These are phyloP conservation scores for Entamoeba moshkovskii DNA, from an alignment of 208 protist species.

Conservation along the genomic window DNA sequence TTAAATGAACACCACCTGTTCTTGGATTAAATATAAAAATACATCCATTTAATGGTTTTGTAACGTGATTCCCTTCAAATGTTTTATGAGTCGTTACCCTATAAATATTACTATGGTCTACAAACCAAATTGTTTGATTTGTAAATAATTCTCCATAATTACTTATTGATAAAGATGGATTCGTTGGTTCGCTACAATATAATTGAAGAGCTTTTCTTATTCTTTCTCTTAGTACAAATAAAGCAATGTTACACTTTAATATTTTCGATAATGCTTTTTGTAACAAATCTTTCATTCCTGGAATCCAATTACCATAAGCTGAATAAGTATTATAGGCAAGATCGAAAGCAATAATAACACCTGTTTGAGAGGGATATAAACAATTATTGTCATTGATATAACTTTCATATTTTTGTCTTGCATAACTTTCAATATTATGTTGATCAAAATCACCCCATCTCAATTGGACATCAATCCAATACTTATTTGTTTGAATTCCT, in stretches of 20 bases:
- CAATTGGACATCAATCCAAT: conserved; percentile 99
- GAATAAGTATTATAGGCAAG: conserved; percentile 93
- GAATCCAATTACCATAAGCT: conserved; percentile 88
- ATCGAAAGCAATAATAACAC: conserved; percentile 92
- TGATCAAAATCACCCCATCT: conserved; percentile 95
- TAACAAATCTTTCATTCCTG: conserved; percentile 89
- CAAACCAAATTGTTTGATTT: conserved; percentile 98
- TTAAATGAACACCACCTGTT: conserved; percentile 95
- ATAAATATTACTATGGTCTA: conserved; percentile 98
- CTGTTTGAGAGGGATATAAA: conserved; percentile 32
- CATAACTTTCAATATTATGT: conserved; percentile 98
- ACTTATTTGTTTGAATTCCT: conserved; percentile 74
- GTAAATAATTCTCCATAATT: conserved; percentile 97
- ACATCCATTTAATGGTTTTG: conserved; percentile 85
- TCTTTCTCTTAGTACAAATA: conserved; percentile 95
- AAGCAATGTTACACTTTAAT: conserved; percentile 96
- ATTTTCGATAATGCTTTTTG: conserved; percentile 90
- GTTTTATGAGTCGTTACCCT: conserved; percentile 97
- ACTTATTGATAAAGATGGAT: conserved; percentile 87
- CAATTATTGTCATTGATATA: conserved; percentile 66
- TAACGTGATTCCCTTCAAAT: conserved; percentile 90
- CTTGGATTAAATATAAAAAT: conserved; percentile 99
- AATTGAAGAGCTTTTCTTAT: conserved; percentile 97
- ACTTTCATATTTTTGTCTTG: conserved; percentile 92
- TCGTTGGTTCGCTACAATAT: conserved; percentile 95